phyloP scores from a whole-genome alignment of 805 yeast genomes.

The Saccharomyces cerevisiae region DNA sequence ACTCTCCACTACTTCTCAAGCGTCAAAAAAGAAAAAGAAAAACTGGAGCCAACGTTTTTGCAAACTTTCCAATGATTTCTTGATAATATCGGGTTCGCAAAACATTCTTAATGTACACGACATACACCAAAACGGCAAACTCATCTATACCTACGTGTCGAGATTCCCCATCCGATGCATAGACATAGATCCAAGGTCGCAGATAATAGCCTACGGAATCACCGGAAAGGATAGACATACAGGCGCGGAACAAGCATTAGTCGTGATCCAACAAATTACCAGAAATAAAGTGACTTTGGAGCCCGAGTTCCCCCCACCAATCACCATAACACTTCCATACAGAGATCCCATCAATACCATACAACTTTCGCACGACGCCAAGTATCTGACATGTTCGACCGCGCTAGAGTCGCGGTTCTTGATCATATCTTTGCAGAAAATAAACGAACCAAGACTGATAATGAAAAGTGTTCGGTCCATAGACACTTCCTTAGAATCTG shows the following conservation, averaged over 20 bases:
- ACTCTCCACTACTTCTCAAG: slow-evolving; percentile 5
- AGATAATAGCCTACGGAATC: slow-evolving; percentile 68
- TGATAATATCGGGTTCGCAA: slow-evolving; percentile 61
- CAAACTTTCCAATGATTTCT: slow-evolving; percentile 44
- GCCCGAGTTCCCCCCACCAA: slow-evolving; percentile 40
- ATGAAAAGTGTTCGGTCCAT: slow-evolving; percentile 59
- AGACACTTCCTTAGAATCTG: slow-evolving; percentile 66
- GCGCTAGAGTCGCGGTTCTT: slow-evolving; percentile 69
- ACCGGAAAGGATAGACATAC: slow-evolving; percentile 68
- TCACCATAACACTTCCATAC: slow-evolving; percentile 75
- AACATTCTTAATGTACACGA: slow-evolving; percentile 66
- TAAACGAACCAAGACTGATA: slow-evolving; percentile 55
- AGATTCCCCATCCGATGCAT: slow-evolving; percentile 74
- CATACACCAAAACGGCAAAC: slow-evolving; percentile 46
- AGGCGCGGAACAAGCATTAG: slow-evolving; percentile 67
- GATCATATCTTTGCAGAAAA: slow-evolving; percentile 58
- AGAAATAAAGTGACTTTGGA: slow-evolving; percentile 13
- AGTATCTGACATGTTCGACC: slow-evolving; percentile 61
- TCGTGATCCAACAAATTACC: slow-evolving; percentile 45
- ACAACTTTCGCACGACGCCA: slow-evolving; percentile 63
- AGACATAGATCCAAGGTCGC: slow-evolving; percentile 57
- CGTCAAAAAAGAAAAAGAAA: slow-evolving; percentile 8
- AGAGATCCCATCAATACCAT: slow-evolving; percentile 74
- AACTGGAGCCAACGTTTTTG: slow-evolving; percentile 57
- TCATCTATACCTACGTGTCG: slow-evolving; percentile 60